These are phyloP conservation scores for Agastache rugosa DNA, from an alignment of 257 asterid genomes.

Conservation along the genomic window DNA sequence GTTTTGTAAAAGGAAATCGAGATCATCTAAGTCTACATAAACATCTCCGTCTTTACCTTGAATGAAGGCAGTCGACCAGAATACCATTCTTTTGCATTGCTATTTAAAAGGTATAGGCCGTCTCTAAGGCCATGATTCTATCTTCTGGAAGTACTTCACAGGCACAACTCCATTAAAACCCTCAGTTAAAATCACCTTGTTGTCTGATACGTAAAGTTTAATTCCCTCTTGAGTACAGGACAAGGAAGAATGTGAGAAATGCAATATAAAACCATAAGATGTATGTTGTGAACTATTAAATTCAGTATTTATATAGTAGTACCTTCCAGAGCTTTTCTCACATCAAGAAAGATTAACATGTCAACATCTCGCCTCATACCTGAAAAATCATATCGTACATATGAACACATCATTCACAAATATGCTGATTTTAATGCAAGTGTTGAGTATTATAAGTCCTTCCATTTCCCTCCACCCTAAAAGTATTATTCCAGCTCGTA, in stretches of 20 bases:
- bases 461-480: not conserved
- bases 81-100: not conserved
- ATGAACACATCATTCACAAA: slow-evolving; percentile 10
- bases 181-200: slow-evolving; percentile 87
- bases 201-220: slow-evolving; percentile 88
- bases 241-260: slow-evolving; percentile 24
- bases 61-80: not conserved
- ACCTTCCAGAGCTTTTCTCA: slow-evolving; percentile 91
- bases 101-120: slow-evolving; percentile 52
- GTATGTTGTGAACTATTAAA: not conserved
- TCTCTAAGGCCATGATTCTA: slow-evolving; percentile 90
- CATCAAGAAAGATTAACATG: slow-evolving; percentile 74
- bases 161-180: slow-evolving; percentile 90
- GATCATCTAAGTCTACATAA: not conserved
- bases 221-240: slow-evolving; percentile 73
- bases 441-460: not conserved
- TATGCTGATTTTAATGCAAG: slow-evolving; percentile 6
- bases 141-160: slow-evolving; percentile 69
- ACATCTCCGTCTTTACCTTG: not conserved
- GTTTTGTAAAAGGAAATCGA: not conserved
- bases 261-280: slow-evolving; percentile 3
- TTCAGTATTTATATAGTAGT: slow-evolving; percentile 37
- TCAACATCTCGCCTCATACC: slow-evolving; percentile 88
- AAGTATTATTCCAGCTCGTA: not conserved
- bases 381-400: slow-evolving; percentile 38